Percentiles rank a stretch among this genome's conserved stretches.
These are phyloP conservation scores for Carex littledalei DNA, from an alignment of 176 grass and related monocot genomes.

Conservation along the genomic window DNA sequence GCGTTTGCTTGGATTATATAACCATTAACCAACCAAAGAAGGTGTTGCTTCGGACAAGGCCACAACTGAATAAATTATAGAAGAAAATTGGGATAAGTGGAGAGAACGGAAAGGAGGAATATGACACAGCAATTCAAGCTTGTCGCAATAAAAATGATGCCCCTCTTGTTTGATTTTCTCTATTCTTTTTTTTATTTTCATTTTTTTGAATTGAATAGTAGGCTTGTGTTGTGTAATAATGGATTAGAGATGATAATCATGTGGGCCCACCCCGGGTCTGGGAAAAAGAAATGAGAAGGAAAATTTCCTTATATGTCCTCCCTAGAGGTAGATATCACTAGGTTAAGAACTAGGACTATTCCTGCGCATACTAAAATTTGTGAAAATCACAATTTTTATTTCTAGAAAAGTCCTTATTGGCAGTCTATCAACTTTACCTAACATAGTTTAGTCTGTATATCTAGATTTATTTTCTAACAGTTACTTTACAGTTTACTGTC, in stretches of 20 bases:
- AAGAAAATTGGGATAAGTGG: neutral
- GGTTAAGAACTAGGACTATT: too few relatives aligned
- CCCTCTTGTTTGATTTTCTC: neutral
- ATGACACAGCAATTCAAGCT: neutral
- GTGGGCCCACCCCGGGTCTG: neutral
- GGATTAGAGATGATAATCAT: neutral
- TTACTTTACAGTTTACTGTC: neutral
- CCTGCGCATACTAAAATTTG: too few relatives aligned
- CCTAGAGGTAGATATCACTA: neutral
- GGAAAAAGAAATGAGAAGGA: neutral
- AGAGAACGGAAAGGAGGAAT: neutral
- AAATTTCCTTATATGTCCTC: neutral
- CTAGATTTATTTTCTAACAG: neutral
- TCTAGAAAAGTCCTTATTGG: neutral
- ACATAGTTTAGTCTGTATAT: neutral
- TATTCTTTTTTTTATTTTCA: neutral
- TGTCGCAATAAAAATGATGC: neutral
- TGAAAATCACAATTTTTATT: too few relatives aligned
- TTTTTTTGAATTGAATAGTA: neutral
- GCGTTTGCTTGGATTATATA: conserved; percentile 8
- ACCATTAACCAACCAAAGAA: neutral
- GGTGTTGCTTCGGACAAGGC: neutral
- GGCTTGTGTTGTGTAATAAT: conserved; percentile 12
- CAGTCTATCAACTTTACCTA: neutral
- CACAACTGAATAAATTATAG: neutral